These are phyloP conservation scores for Populus tomentosa DNA, from an alignment of 441 rosid species.

Conservation along the genomic window DNA sequence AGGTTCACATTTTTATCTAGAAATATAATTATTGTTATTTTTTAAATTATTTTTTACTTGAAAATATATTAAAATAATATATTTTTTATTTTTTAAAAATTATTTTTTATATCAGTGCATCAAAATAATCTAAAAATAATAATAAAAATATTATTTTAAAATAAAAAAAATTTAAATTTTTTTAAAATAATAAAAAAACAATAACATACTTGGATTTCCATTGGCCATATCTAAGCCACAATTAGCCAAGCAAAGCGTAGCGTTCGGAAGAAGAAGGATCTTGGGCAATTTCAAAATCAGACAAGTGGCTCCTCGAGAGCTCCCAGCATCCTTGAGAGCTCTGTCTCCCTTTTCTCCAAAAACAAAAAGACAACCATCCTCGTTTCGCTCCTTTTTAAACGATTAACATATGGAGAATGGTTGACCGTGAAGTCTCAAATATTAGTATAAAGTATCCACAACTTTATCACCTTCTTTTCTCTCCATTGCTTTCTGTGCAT, in stretches of 20 bases:
- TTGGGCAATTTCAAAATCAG: too few species aligned
- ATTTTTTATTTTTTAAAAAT: too few species aligned
- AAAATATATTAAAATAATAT: too few species aligned
- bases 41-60: too few species aligned
- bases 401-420: not conserved
- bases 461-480: constrained; percentile 9
- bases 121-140: too few species aligned
- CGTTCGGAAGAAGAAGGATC: too few species aligned
- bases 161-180: too few species aligned
- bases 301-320: not conserved
- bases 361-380: not conserved
- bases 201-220: too few species aligned
- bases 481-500: constrained; percentile 17
- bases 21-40: fast-evolving
- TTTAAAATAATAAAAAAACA: too few species aligned
- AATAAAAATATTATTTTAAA: too few species aligned
- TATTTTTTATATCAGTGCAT: too few species aligned
- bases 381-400: not conserved
- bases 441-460: not conserved
- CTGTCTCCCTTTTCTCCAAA: not conserved
- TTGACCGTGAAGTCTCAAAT: constrained; percentile 8
- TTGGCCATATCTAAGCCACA: not conserved
- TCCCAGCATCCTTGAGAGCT: not conserved
- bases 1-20: fast-evolving
- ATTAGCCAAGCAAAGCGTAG: not conserved